Conservation (phyloP, 2,329 filamentous ascomycete species). For the Aspergillus candidus region DNA sequence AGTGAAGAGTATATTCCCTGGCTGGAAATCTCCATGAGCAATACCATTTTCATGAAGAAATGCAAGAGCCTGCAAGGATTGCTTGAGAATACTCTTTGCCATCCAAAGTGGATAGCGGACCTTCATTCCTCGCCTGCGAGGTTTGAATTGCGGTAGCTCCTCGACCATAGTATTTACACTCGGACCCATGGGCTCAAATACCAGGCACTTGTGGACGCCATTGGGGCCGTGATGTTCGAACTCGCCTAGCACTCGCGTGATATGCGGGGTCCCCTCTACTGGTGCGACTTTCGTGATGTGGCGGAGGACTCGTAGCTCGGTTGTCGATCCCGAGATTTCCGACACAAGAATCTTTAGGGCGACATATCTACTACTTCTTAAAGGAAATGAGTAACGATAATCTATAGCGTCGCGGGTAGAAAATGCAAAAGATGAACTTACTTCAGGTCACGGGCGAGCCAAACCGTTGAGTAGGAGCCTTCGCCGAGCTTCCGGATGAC, state of each 20-base stretch:
- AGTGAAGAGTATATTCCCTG: constrained; percentile 21
- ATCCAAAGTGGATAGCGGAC: constrained; percentile 19
- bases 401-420: constrained; percentile 5
- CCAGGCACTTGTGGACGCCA: constrained; percentile 27
- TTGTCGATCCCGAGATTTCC: constrained; percentile 11
- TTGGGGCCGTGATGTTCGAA: constrained; percentile 27
- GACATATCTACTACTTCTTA: constrained; percentile 21
- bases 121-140: constrained; percentile 13
- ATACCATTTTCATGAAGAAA: constrained; percentile 21
- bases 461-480: constrained; percentile 42
- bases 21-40: constrained; percentile 22
- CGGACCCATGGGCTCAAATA: constrained; percentile 28
- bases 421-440: constrained; percentile 14
- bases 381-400: constrained; percentile 10
- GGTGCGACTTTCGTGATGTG: constrained; percentile 13
- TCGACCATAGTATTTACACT: constrained; percentile 20
- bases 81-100: constrained; percentile 21
- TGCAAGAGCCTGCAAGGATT: constrained; percentile 18
- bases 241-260: constrained; percentile 17
- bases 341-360: constrained; percentile 29
- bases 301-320: constrained; percentile 14
- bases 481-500: constrained; percentile 43
- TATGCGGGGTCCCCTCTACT: constrained; percentile 11
- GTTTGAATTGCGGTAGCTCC: constrained; percentile 19
- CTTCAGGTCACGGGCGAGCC: constrained; percentile 35